phyloP scores from a whole-genome alignment of 495 filamentous ascomycete species.

The Tuber aestivum region DNA sequence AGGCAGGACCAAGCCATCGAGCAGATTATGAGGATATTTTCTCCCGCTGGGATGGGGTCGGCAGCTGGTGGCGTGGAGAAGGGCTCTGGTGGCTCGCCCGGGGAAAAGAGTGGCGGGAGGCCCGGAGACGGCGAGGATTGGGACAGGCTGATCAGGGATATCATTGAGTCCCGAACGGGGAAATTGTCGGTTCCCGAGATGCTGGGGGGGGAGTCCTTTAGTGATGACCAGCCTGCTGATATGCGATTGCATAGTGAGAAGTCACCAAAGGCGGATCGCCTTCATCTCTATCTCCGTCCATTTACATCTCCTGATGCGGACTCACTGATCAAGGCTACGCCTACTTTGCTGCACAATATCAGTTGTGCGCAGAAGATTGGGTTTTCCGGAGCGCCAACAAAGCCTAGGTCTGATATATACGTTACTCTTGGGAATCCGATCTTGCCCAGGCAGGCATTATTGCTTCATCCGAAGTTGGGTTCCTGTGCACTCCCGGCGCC shows the following conservation, averaged over 20 bases:
- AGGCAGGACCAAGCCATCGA: conserved; percentile 70
- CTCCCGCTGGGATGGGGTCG: conserved; percentile 47
- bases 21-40: conserved; percentile 72
- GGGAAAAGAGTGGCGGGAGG: conserved; percentile 16
- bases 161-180: conserved; percentile 65
- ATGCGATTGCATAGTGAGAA: conserved; percentile 49
- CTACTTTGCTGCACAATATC: conserved; percentile 77
- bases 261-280: conserved; percentile 60
- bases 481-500: conserved; percentile 60
- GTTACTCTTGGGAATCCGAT: conserved; percentile 70
- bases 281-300: conserved; percentile 69
- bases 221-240: conserved; percentile 27
- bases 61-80: conserved; percentile 6
- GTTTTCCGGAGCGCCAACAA: conserved; percentile 88
- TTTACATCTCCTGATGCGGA: conserved; percentile 73
- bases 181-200: conserved; percentile 50
- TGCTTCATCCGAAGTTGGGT: conserved; percentile 73
- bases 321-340: conserved; percentile 72
- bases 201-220: conserved; percentile 23
- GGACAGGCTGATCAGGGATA: conserved; percentile 65
- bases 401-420: conserved; percentile 88
- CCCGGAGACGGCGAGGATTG: conserved; percentile 54
- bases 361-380: conserved; percentile 77
- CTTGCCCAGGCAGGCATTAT: conserved; percentile 66
- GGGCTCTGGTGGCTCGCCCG: conserved; percentile 7